Base-by-base conservation (phyloP, 352 stramenopile species). In the Phytophthora crassamura region DNA sequence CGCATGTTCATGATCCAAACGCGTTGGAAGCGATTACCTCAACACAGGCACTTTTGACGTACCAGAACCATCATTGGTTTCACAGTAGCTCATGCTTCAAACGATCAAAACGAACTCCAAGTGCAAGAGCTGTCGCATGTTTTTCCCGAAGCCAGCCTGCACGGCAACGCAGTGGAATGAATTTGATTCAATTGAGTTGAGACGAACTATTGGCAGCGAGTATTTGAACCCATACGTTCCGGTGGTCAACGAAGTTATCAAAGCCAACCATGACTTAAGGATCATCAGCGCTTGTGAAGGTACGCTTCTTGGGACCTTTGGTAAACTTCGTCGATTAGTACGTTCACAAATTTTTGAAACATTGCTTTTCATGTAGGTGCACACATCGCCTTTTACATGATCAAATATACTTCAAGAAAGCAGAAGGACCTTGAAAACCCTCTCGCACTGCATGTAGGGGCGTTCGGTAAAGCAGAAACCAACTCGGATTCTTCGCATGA, bases 61-160 rank as follows among this genome's bases (percentile, higher is more conserved):
- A 61, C 18, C 53, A 61, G 8, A 39, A 51, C 22, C 52, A 60
- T 14, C 52, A 48, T 18, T 61, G 53, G 41, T 41, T 43, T 40
- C 41, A 61, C 18, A 20, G n/a, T 5, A 45, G 10, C 22, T 61
- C 53, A 8, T 61, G 53, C 10, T 53, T 61, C 15, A 61, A 53
- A 12, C n/a, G 25, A 8, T 48, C 50, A 4, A 58, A 41, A 39
- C 53, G 53, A n/a, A 52, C 53, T 6, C 53, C 53, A 18, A 33
- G 52, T 15, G 53, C 40, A 14, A 16, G 0, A 39, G 18, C 2
- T 61, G 53, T 45, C 41, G 41, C 4, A 61, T 61, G 30, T 61
- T 61, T n/a, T 43, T 61, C 11, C 32, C 53, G 3, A 52, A 61
- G n/a, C 16, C 36, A 16, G 8, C n/a, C 8, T 61, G 53, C 10